phyloP scores from a whole-genome alignment of 2,329 filamentous ascomycete species.

The Botrytis elliptica region DNA sequence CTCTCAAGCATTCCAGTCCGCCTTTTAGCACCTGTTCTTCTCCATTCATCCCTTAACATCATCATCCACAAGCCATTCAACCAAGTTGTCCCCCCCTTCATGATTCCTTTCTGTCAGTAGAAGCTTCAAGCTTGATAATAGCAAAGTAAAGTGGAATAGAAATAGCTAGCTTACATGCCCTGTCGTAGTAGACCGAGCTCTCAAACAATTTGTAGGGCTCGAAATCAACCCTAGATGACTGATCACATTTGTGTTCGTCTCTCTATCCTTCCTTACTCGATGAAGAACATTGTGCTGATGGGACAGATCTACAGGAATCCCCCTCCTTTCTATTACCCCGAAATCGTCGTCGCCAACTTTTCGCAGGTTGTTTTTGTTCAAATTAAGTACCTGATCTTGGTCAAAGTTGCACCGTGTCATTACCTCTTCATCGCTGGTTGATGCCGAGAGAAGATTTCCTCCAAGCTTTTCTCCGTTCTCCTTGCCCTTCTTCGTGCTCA shows the following conservation, averaged over 20 bases:
- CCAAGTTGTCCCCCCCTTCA: not conserved
- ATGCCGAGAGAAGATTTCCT: not conserved
- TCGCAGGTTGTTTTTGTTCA: not conserved
- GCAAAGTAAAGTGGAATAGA: conserved; percentile 24
- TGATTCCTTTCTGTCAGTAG: not conserved
- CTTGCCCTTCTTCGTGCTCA: not conserved
- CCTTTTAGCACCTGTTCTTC: conserved; percentile 23
- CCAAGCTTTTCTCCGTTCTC: conserved; percentile 4
- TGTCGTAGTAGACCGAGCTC: conserved; percentile 43
- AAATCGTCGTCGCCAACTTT: not conserved
- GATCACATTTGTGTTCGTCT: not conserved
- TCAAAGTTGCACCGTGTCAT: too few species aligned
- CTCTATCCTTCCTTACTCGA: not conserved
- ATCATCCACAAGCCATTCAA: conserved; percentile 26
- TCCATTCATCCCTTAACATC: conserved; percentile 26
- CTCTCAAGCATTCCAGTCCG: not conserved
- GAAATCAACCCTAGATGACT: conserved; percentile 20
- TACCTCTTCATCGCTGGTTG: not conserved
- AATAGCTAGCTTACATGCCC: conserved; percentile 25
- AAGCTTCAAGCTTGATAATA: conserved; percentile 19
- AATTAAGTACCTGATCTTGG: not conserved
- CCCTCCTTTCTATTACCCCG: not conserved
- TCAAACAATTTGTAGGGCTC: conserved; percentile 45
- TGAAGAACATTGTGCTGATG: too few species aligned
- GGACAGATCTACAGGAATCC: not conserved